A percentile compares a stretch with the other conserved stretches of the same genome.
phyloP scores from a whole-genome alignment of 106 monocot genomes.

The Allium fistulosum region DNA sequence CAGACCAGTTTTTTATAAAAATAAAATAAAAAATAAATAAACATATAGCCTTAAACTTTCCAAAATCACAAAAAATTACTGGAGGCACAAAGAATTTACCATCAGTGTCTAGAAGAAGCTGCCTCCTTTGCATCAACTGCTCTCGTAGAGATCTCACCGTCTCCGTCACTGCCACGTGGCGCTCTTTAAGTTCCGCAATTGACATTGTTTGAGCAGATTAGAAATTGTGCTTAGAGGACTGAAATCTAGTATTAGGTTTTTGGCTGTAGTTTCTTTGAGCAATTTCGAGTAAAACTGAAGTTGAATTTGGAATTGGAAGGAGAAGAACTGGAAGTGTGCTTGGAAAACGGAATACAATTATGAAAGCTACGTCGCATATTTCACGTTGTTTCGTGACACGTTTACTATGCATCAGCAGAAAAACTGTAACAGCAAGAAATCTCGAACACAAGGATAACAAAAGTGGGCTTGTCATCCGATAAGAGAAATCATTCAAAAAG shows the following conservation, averaged over 20 bases:
- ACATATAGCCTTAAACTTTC: background rate
- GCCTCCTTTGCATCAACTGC: conserved; percentile 46
- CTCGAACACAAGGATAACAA: too few species aligned
- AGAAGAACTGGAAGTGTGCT: background rate
- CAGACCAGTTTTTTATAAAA: background rate
- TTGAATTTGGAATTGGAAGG: background rate
- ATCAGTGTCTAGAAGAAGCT: conserved; percentile 76
- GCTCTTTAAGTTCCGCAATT: conserved; percentile 70
- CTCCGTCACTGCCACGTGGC: conserved; percentile 61
- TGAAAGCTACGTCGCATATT: too few species aligned
- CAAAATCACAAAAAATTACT: background rate
- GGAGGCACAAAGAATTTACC: conserved; percentile 21
- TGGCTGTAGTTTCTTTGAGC: background rate
- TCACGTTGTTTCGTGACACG: too few species aligned
- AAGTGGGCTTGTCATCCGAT: too few species aligned
- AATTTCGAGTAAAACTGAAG: background rate
- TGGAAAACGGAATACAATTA: too few species aligned
- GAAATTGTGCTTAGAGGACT: too few species aligned
- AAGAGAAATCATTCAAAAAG: too few species aligned
- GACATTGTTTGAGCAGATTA: conserved; percentile 28
- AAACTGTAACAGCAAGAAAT: too few species aligned
- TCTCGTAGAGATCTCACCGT: conserved; percentile 65
- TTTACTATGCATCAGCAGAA: too few species aligned
- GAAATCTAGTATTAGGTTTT: too few species aligned
- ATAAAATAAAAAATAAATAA: conserved; percentile 5